Conservation (phyloP, 1,284 basidiomycete species). For the Cryptococcus sp. region DNA sequence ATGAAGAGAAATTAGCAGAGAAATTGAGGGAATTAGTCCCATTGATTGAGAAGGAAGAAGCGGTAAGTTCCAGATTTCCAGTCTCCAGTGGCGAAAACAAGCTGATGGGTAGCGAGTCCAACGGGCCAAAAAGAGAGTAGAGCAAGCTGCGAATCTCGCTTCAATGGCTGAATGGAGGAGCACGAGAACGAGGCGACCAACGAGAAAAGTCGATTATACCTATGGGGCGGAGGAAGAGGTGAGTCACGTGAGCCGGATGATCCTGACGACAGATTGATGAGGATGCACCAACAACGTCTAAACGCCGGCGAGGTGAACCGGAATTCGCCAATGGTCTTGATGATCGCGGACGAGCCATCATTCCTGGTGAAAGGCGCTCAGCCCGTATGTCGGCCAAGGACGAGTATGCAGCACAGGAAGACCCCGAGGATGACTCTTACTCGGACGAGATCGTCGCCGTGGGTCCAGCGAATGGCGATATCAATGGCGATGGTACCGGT, state of each 20-base stretch:
- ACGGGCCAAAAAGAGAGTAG: conserved; percentile 23
- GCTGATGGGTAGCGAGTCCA: conserved; percentile 20
- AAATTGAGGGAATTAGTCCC: conserved; percentile 28
- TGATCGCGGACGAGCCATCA: conserved; percentile 18
- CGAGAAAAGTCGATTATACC: conserved; percentile 38
- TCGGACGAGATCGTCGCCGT: too few species aligned
- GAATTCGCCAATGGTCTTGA: conserved; percentile 1
- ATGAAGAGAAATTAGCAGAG: conserved; percentile 29
- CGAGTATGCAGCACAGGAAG: neutral
- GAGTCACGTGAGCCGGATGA: conserved; percentile 9
- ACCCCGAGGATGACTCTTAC: neutral
- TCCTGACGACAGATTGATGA: conserved; percentile 2
- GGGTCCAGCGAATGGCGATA: neutral
- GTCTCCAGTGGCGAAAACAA: neutral
- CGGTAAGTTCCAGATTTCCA: conserved; percentile 13
- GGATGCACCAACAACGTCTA: neutral
- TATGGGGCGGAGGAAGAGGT: conserved; percentile 19
- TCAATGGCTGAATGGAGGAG: conserved; percentile 33
- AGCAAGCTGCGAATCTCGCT: conserved; percentile 18
- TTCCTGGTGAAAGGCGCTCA: conserved; percentile 39
- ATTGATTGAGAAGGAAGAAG: conserved; percentile 40
- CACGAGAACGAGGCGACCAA: conserved; percentile 37
- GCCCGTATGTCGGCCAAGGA: conserved; percentile 14
- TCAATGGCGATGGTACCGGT: conserved; percentile 1
- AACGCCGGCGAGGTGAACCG: conserved; percentile 2